Evolutionary conservation across 1,284 basidiomycete species (phyloP).

Genomic region (Microbotryum lychnidis-dioicae): DNA sequence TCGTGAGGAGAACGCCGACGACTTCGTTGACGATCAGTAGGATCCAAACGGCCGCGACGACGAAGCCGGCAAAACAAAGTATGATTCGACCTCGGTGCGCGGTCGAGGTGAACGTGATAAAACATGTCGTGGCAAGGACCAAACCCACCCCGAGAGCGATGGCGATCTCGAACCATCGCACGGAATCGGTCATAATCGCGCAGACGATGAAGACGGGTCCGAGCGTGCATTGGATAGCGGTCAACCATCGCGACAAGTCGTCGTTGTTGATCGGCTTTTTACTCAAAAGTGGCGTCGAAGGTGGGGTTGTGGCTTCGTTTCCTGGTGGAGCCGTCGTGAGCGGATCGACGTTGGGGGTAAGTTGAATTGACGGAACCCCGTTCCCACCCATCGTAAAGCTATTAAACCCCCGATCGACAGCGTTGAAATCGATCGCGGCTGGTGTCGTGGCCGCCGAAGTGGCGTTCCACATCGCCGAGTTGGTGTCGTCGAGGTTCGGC

Average conservation of each 20-base stretch:
- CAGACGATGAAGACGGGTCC: conserved; percentile 54
- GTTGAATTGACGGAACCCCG: too few species aligned
- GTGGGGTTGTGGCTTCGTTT: too few species aligned
- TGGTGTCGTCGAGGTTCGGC: neutral
- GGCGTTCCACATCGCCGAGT: neutral
- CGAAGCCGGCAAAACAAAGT: conserved; percentile 79
- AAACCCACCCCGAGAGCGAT: conserved; percentile 53
- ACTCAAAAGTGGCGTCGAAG: too few species aligned
- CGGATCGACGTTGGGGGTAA: too few species aligned
- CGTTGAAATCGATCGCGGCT: too few species aligned
- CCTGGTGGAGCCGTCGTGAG: too few species aligned
- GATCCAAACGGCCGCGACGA: conserved; percentile 85
- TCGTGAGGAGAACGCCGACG: conserved; percentile 75
- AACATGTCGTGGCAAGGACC: conserved; percentile 51
- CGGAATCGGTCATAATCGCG: conserved; percentile 41
- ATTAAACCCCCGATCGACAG: too few species aligned
- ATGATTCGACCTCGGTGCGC: conserved; percentile 55
- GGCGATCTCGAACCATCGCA: conserved; percentile 51
- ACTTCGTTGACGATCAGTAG: conserved; percentile 92
- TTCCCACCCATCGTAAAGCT: too few species aligned
- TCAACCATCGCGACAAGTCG: conserved; percentile 69
- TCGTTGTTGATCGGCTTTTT: neutral
- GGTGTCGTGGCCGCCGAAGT: too few species aligned
- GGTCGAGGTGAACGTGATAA: conserved; percentile 56
- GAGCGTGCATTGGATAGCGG: conserved; percentile 65